Percentiles rank a stretch among this genome's conserved stretches.
These are phyloP conservation scores for Cryomyces antarcticus DNA, from an alignment of 495 filamentous ascomycete genomes.

Conservation along the genomic window DNA sequence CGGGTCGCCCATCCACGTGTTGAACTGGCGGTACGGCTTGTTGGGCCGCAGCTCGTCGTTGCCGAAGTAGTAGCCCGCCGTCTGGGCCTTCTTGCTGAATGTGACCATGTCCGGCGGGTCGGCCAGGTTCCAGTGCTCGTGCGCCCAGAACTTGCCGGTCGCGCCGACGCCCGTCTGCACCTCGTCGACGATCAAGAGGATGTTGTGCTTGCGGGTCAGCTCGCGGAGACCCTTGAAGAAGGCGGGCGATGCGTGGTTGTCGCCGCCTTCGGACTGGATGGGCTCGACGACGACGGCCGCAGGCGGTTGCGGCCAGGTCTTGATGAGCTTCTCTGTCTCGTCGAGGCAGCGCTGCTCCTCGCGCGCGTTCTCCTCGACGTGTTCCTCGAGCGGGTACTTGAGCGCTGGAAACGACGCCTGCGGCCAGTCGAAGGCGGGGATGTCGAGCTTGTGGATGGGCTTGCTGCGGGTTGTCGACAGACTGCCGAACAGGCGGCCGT, in stretches of 20 bases:
- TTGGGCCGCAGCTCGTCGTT: slow-evolving; percentile 79
- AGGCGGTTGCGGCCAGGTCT: slow-evolving; percentile 66
- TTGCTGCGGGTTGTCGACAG: slow-evolving; percentile 90
- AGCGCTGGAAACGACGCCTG: slow-evolving; percentile 78
- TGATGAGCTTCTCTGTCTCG: slow-evolving; percentile 75
- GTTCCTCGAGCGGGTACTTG: slow-evolving; percentile 78
- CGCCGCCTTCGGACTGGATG: slow-evolving; percentile 94
- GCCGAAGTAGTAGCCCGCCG: slow-evolving; percentile 90
- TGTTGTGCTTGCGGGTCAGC: slow-evolving; percentile 64
- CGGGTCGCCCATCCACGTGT: slow-evolving; percentile 99
- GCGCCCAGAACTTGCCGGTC: slow-evolving; percentile 96
- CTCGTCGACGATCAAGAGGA: slow-evolving; percentile 93
- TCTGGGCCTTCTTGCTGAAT: slow-evolving; percentile 97
- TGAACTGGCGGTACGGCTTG: slow-evolving; percentile 98
- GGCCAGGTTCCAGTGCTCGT: slow-evolving; percentile 84
- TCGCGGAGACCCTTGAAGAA: slow-evolving; percentile 85
- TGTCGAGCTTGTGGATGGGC: slow-evolving; percentile 96
- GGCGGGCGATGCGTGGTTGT: slow-evolving; percentile 87
- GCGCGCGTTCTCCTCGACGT: slow-evolving; percentile 59
- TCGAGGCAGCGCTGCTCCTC: slow-evolving; percentile 74
- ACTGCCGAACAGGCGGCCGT: slow-evolving; percentile 84
- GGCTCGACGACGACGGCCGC: slow-evolving; percentile 84
- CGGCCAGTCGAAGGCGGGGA: slow-evolving; percentile 96
- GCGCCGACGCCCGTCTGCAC: slow-evolving; percentile 94
- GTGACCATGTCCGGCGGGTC: slow-evolving; percentile 94